These are phyloP conservation scores for Fusarium udum DNA, from an alignment of 2,329 filamentous ascomycete genomes.

Conservation along the genomic window DNA sequence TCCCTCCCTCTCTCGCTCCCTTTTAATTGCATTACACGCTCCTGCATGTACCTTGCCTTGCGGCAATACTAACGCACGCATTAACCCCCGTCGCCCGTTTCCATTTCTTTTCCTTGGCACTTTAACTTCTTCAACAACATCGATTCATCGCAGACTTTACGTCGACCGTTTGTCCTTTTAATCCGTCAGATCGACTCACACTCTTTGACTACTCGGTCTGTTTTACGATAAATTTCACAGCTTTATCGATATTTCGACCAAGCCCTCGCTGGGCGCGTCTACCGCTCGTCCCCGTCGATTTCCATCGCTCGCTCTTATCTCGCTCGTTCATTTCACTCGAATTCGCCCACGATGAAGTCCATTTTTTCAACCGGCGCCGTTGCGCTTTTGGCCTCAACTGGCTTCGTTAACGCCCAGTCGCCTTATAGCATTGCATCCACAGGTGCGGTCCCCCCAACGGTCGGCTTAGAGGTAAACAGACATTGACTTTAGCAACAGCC, in stretches of 20 bases:
- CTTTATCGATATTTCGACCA: not conserved
- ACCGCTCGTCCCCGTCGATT: conserved; percentile 18
- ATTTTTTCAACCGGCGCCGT: conserved; percentile 28
- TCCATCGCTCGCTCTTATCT: not conserved
- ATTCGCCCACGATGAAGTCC: conserved; percentile 36
- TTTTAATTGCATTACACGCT: conserved; percentile 27
- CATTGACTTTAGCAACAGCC: conserved; percentile 42
- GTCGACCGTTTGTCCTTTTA: conserved; percentile 7
- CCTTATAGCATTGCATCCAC: conserved; percentile 39
- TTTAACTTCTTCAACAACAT: conserved; percentile 40
- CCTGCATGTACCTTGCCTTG: conserved; percentile 2
- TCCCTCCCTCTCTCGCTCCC: conserved; percentile 22
- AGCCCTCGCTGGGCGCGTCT: conserved; percentile 30
- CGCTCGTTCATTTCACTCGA: conserved; percentile 10
- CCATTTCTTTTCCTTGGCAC: conserved; percentile 40
- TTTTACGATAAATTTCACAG: conserved; percentile 6
- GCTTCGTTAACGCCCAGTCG: conserved; percentile 37
- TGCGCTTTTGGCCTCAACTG: conserved; percentile 36
- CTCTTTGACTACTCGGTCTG: conserved; percentile 5
- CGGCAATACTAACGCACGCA: not conserved
- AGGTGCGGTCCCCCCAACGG: conserved; percentile 25
- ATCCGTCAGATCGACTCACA: not conserved
- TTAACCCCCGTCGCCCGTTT: conserved; percentile 30
- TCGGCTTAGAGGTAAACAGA: not conserved
- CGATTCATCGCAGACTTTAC: conserved; percentile 22